These are phyloP conservation scores for Mucor saturninus DNA, from an alignment of 371 early-diverging fungal genomes.

Conservation along the genomic window DNA sequence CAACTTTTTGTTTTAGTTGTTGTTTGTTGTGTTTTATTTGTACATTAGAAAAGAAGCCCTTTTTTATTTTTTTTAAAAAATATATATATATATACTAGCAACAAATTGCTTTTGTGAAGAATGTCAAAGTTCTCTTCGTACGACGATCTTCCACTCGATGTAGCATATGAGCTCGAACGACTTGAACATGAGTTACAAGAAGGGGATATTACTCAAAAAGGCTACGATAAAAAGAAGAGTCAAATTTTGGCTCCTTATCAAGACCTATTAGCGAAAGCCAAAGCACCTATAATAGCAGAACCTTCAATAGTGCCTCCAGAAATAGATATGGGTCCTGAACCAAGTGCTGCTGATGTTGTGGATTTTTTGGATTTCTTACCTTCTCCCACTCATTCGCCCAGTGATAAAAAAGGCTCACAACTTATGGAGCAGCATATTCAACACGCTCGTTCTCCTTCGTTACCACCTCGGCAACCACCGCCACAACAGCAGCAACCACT, in stretches of 20 bases:
- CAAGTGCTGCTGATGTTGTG: constrained; percentile 55
- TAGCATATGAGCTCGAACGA: constrained; percentile 50
- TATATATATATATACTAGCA: too few species aligned
- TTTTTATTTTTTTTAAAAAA: too few species aligned
- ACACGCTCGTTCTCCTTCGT: background rate
- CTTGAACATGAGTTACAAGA: constrained; percentile 65
- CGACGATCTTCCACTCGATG: constrained; percentile 47
- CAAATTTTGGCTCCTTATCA: constrained; percentile 32
- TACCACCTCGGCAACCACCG: constrained; percentile 10
- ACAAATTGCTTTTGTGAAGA: background rate
- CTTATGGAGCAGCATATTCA: constrained; percentile 31
- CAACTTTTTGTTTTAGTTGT: too few species aligned
- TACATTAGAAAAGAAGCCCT: too few species aligned
- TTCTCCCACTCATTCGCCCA: constrained; percentile 51
- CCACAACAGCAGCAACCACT: constrained; percentile 2
- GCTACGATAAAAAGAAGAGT: constrained; percentile 64
- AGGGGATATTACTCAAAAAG: constrained; percentile 74
- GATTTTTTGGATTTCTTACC: constrained; percentile 56
- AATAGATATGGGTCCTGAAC: constrained; percentile 40
- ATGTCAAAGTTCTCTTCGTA: constrained; percentile 33
- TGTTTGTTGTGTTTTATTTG: too few species aligned
- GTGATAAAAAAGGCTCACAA: constrained; percentile 24
- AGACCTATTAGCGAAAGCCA: constrained; percentile 3
- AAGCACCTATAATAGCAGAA: background rate
- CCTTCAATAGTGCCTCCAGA: background rate